A percentile compares a stretch with the other conserved stretches of the same genome.
Evolutionary conservation across 176 grass and related monocot genomes (phyloP).

Genomic region (Carex myosuroides): DNA sequence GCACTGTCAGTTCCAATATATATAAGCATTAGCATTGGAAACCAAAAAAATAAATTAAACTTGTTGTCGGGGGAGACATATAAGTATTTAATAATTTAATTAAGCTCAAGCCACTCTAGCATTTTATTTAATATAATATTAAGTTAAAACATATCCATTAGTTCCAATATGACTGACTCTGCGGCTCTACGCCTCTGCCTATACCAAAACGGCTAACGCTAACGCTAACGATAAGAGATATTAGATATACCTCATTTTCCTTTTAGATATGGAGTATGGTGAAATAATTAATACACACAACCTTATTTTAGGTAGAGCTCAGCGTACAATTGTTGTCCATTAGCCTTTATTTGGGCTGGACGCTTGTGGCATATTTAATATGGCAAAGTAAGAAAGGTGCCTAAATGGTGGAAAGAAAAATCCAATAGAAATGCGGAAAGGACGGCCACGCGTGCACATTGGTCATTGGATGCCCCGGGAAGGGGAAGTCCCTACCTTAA

Average conservation of each 20-base stretch:
- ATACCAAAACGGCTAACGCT: slow-evolving; percentile 9
- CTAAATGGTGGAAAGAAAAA: background rate
- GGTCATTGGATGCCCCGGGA: background rate
- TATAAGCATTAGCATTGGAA: slow-evolving; percentile 1
- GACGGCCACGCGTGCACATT: slow-evolving; percentile 11
- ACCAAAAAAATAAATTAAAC: background rate
- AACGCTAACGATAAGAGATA: background rate
- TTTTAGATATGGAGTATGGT: background rate
- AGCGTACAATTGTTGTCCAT: background rate
- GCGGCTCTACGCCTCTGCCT: background rate
- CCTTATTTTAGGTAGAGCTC: background rate
- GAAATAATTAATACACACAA: background rate
- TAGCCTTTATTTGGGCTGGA: slow-evolving; percentile 3
- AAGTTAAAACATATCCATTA: background rate
- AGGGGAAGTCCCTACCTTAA: background rate
- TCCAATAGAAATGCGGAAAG: slow-evolving; percentile 10
- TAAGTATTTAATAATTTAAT: background rate
- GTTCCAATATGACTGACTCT: background rate
- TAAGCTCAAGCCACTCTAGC: background rate
- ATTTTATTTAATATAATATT: background rate
- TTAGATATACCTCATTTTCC: background rate
- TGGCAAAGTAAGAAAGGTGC: background rate
- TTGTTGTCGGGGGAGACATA: background rate
- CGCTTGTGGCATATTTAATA: background rate
- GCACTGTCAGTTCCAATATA: slow-evolving; percentile 11